Percentiles rank a stretch among this genome's conserved stretches.
These are phyloP conservation scores for Sugiyamaella boreocaroliniensis DNA, from an alignment of 805 yeast genomes.

Conservation along the genomic window DNA sequence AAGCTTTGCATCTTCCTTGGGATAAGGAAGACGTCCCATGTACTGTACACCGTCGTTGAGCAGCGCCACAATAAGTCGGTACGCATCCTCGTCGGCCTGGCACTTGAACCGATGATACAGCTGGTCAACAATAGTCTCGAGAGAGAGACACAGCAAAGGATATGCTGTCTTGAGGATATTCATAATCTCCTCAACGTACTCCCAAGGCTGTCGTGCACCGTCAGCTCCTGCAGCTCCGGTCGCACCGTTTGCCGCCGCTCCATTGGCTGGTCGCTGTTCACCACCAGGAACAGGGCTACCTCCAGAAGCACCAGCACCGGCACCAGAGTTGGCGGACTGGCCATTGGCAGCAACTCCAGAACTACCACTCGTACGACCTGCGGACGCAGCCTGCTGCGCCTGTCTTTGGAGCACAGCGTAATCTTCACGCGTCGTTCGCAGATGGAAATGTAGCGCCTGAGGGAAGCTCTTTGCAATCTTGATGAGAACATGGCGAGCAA, in stretches of 20 bases:
- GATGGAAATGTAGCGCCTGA: slow-evolving; percentile 93
- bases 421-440: slow-evolving; percentile 92
- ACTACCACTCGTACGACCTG: slow-evolving; percentile 21
- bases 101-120: slow-evolving; percentile 89
- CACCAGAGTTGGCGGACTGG: too few relatives aligned
- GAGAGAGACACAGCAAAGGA: slow-evolving; percentile 83
- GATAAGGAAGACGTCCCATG: slow-evolving; percentile 76
- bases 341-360: not conserved
- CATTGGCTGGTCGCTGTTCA: not conserved
- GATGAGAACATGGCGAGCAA: slow-evolving; percentile 81
- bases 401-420: slow-evolving; percentile 82
- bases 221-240: slow-evolving; percentile 4
- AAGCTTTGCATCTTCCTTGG: slow-evolving; percentile 78
- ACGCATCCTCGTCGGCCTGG: slow-evolving; percentile 92
- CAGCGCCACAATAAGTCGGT: slow-evolving; percentile 84
- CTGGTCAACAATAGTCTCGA: slow-evolving; percentile 94
- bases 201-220: slow-evolving; percentile 74
- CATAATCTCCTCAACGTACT: slow-evolving; percentile 85
- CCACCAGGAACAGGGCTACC: not conserved
- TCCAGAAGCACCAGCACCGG: not conserved
- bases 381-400: slow-evolving; percentile 43
- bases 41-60: slow-evolving; percentile 91
- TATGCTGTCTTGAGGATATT: slow-evolving; percentile 94
- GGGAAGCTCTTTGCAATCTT: slow-evolving; percentile 95
- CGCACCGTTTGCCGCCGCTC: slow-evolving; percentile 1